Percentiles rank a stretch among this genome's conserved stretches.
phyloP scores from a whole-genome alignment of 2,329 filamentous ascomycete genomes.

The Xylaria arbuscula region DNA sequence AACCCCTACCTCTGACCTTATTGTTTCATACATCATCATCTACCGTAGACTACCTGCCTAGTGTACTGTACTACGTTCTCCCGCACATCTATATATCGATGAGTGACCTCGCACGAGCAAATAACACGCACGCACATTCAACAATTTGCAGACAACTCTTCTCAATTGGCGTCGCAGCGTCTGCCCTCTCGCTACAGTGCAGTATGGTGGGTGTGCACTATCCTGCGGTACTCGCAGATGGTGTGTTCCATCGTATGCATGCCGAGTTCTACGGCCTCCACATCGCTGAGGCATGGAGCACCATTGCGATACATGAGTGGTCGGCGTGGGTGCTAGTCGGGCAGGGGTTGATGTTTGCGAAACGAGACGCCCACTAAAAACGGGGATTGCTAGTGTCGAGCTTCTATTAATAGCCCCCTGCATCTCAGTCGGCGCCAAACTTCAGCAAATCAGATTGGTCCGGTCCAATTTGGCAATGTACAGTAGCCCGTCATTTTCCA shows the following conservation, averaged over 20 bases:
- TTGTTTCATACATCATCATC: slow-evolving; percentile 28
- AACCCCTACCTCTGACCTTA: slow-evolving; percentile 19
- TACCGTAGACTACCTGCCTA: background rate
- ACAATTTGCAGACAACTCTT: background rate
- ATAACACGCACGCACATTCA: background rate
- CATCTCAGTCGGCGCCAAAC: slow-evolving; percentile 41
- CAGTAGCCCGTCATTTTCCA: slow-evolving; percentile 33
- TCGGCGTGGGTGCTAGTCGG: slow-evolving; percentile 26
- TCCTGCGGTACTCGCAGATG: slow-evolving; percentile 39
- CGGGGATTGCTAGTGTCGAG: slow-evolving; percentile 35
- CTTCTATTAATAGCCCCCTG: slow-evolving; percentile 47
- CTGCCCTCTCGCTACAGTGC: slow-evolving; percentile 11
- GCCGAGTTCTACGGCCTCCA: slow-evolving; percentile 39
- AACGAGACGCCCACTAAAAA: slow-evolving; percentile 44
- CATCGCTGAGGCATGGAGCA: slow-evolving; percentile 39
- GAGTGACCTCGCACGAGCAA: background rate
- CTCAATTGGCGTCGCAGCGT: slow-evolving; percentile 17
- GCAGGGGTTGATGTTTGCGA: slow-evolving; percentile 49
- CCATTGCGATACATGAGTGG: slow-evolving; percentile 42
- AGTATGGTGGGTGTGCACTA: slow-evolving; percentile 15
- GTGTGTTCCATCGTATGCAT: slow-evolving; percentile 41
- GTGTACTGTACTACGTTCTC: background rate
- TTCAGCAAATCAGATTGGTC: slow-evolving; percentile 37
- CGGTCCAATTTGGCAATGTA: slow-evolving; percentile 35
- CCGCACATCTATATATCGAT: background rate